Percentiles rank a stretch among this genome's conserved stretches.
These are phyloP conservation scores for Fusarium marasasianum DNA, from an alignment of 2,329 filamentous ascomycete species.

Conservation along the genomic window DNA sequence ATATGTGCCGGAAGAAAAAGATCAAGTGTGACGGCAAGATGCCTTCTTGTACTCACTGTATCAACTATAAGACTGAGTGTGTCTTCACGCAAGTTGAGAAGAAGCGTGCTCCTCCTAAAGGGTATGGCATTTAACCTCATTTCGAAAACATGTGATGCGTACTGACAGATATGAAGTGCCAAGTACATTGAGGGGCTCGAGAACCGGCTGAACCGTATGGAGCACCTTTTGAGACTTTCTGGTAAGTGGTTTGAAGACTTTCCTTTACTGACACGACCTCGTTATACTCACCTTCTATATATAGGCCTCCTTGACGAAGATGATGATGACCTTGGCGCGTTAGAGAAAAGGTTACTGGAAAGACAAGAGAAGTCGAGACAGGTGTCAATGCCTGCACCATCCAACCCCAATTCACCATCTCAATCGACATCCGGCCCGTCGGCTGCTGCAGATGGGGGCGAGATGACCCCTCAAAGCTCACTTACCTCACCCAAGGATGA, in stretches of 20 bases:
- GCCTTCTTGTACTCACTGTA: slow-evolving; percentile 93
- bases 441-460: slow-evolving; percentile 50
- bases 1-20: slow-evolving; percentile 97
- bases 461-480: slow-evolving; percentile 63
- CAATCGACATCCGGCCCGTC: slow-evolving; percentile 53
- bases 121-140: slow-evolving; percentile 63
- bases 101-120: slow-evolving; percentile 96
- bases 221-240: slow-evolving; percentile 86
- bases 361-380: slow-evolving; percentile 63
- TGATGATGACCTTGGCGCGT: slow-evolving; percentile 84
- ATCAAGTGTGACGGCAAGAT: slow-evolving; percentile 98
- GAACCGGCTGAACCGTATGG: slow-evolving; percentile 95
- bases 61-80: slow-evolving; percentile 98
- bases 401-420: slow-evolving; percentile 62
- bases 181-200: slow-evolving; percentile 98
- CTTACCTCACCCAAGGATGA: slow-evolving; percentile 61
- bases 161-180: slow-evolving; percentile 65
- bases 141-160: background rate
- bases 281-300: slow-evolving; percentile 9
- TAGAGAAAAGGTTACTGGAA: slow-evolving; percentile 79
- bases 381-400: slow-evolving; percentile 57
- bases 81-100: slow-evolving; percentile 98
- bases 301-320: slow-evolving; percentile 84
- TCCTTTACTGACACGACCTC: background rate
- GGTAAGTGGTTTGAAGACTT: slow-evolving; percentile 54